Evolutionary conservation across 306 rosid genomes (phyloP), one percentile per base, ranked within the genome.

Genomic region (Urtica urens): DNA sequence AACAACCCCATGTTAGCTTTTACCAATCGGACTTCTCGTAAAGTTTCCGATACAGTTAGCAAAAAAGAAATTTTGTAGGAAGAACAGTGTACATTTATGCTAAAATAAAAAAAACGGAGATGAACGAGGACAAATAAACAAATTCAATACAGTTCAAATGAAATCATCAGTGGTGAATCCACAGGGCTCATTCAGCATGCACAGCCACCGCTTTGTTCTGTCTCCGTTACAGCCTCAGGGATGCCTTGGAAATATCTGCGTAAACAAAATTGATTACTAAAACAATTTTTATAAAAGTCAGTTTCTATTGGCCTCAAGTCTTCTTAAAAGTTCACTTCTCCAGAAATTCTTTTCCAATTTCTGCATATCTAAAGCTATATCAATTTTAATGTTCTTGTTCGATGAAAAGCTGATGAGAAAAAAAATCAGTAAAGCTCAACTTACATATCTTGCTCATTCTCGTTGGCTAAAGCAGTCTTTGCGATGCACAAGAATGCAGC

Each of bases 231-330:
- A 2, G 78, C 74, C 53, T 90, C 99, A 3, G 95, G 92, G 54
- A 85, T 66, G 26, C 92, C 94, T 67, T 90, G 99, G 72, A 90
- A 90, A 61, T 90, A 90, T 69, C 95, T 90, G 79, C 66, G 68
- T 20, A 29, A 28, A 25, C 14, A 22, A 66, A 28, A 60, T 25
- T 16, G 26, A 27, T 4, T 29, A 35, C 37, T 10, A 40, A 46
- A 6, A 30, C 3, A 23, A 39, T 23, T n/a, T 40, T 46, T 50
- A 26, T 50, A 23, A 28, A 45, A 26, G 15, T 17, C 46, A 28
- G 1, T 10, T 40, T 38, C 18, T 17, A 25, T 10, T 38, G 17
- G 60, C 51, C 28, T n/a, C n/a, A n/a, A n/a, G n/a, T n/a, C n/a
- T n/a, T n/a, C n/a, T n/a, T n/a, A n/a, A n/a, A n/a, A n/a, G n/a